These are phyloP conservation scores for Aspergillus heteromorphus DNA, from an alignment of 495 filamentous ascomycete genomes.

Conservation along the genomic window DNA sequence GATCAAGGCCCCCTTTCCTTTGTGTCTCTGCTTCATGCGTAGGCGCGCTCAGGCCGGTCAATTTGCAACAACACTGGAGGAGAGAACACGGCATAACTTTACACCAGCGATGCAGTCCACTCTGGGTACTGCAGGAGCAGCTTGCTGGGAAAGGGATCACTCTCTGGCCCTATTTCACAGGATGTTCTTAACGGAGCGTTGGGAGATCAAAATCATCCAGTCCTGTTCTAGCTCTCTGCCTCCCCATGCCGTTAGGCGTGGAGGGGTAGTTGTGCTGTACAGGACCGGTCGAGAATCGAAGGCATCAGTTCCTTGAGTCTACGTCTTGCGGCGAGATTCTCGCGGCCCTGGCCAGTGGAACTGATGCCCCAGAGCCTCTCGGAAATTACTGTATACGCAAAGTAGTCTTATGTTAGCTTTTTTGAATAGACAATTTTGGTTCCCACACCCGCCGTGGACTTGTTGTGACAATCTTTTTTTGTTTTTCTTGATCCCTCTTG, in stretches of 20 bases:
- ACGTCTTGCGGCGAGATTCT: conserved; percentile 18
- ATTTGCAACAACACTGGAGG: not conserved
- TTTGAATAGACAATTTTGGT: not conserved
- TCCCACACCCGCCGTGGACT: not conserved
- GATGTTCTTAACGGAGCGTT: conserved; percentile 68
- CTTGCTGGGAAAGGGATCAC: conserved; percentile 41
- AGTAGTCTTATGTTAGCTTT: not conserved
- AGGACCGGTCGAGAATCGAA: conserved; percentile 54
- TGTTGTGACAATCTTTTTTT: not conserved
- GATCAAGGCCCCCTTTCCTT: not conserved
- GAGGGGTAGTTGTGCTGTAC: conserved; percentile 9
- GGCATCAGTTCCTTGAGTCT: conserved; percentile 53
- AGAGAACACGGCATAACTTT: not conserved
- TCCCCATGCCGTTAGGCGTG: conserved; percentile 22
- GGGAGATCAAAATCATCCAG: conserved; percentile 53
- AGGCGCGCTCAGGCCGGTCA: not conserved
- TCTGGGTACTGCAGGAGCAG: conserved; percentile 60
- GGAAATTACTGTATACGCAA: conserved; percentile 40
- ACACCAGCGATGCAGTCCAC: conserved; percentile 66
- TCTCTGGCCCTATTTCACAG: conserved; percentile 30
- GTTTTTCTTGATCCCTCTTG: not conserved
- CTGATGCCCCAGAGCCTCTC: conserved; percentile 69
- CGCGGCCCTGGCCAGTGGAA: conserved; percentile 48
- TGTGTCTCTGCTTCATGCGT: not conserved
- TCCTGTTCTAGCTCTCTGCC: conserved; percentile 18